phyloP scores from a whole-genome alignment of 306 rosid species.

The Oemleria cerasiformis region DNA sequence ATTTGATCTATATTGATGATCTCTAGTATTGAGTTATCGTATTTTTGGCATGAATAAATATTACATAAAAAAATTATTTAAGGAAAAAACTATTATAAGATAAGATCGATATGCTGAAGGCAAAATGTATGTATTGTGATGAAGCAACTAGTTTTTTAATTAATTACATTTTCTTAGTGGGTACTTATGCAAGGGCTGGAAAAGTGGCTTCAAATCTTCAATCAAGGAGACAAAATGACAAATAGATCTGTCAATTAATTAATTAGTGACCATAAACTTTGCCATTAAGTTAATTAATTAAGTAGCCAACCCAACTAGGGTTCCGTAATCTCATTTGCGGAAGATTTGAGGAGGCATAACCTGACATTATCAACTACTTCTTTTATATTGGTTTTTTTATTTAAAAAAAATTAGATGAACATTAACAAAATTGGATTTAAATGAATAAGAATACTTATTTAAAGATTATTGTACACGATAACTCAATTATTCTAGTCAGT shows the following conservation, averaged over 20 bases:
- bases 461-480: too few relatives aligned
- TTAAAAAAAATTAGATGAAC: too few relatives aligned
- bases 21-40: too few relatives aligned
- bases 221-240: constrained; percentile 53
- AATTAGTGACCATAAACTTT: neutral
- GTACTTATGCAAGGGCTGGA: constrained; percentile 12
- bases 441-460: too few relatives aligned
- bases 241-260: constrained; percentile 19
- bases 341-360: constrained; percentile 29
- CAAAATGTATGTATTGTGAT: neutral
- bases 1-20: too few relatives aligned
- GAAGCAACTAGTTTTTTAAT: neutral
- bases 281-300: neutral
- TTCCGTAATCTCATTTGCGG: constrained; percentile 28
- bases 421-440: too few relatives aligned
- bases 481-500: too few relatives aligned
- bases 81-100: neutral
- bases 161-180: neutral
- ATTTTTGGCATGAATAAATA: too few relatives aligned
- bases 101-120: constrained; percentile 6
- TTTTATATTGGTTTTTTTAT: neutral
- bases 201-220: constrained; percentile 43
- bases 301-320: constrained; percentile 30
- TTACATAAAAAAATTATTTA: too few relatives aligned
- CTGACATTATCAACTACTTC: constrained; percentile 21